phyloP scores from a whole-genome alignment of 129 eudicot species.

The Cynara cardunculus region DNA sequence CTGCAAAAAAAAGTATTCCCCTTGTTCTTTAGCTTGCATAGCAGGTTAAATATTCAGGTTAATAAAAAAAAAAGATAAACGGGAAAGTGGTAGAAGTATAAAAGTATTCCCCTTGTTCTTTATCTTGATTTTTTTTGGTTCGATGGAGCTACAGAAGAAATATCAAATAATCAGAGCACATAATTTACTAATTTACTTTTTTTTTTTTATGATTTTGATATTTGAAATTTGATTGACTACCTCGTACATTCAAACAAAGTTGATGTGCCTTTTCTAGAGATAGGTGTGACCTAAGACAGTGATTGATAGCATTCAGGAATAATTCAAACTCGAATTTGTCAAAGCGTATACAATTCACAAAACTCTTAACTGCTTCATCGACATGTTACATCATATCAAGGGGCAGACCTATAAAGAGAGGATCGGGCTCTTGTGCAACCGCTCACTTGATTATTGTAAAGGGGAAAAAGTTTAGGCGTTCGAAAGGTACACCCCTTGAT shows the following conservation, averaged over 20 bases:
- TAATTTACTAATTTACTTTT: background rate
- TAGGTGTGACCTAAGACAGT: background rate
- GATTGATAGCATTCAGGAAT: background rate
- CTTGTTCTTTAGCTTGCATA: too few relatives aligned
- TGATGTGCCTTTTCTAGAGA: background rate
- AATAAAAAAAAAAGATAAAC: too few relatives aligned
- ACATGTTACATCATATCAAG: background rate
- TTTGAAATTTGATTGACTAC: background rate
- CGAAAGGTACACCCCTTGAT: too few relatives aligned
- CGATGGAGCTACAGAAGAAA: background rate
- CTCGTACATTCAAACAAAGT: background rate
- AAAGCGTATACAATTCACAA: background rate
- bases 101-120: background rate
- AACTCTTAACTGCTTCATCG: too few relatives aligned
- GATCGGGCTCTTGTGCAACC: too few relatives aligned
- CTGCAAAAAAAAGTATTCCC: too few relatives aligned
- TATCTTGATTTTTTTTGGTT: background rate
- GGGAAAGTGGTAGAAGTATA: too few relatives aligned
- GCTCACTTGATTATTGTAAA: too few relatives aligned
- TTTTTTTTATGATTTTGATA: background rate
- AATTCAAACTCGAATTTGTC: background rate
- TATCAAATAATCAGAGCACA: background rate
- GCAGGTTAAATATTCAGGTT: too few relatives aligned
- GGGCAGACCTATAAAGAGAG: too few relatives aligned
- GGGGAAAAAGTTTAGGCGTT: too few relatives aligned